Conservation (phyloP, 2,329 filamentous ascomycete genomes). For the Nothomitra cinnamomea region DNA sequence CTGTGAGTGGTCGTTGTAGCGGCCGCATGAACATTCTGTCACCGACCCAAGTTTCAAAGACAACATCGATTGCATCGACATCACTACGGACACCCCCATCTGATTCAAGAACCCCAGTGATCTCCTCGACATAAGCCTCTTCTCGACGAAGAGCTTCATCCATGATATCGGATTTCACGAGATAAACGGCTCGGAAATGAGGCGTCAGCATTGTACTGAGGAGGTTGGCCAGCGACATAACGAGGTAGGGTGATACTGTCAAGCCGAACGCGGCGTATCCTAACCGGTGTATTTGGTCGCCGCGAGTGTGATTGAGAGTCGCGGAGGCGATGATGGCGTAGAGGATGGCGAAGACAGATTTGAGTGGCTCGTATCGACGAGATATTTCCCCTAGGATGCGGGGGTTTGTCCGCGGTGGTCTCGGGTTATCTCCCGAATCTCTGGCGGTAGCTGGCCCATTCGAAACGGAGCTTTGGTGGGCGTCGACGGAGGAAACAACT, state of each 20-base stretch:
- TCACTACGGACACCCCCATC: not conserved
- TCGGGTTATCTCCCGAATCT: not conserved
- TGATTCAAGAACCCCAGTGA: not conserved
- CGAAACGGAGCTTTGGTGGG: not conserved
- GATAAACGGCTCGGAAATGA: slow-evolving; percentile 17
- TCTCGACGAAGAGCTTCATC: slow-evolving; percentile 16
- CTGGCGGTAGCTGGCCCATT: not conserved
- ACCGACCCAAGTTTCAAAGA: not conserved
- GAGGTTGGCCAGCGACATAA: slow-evolving; percentile 23
- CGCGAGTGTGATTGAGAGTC: slow-evolving; percentile 17
- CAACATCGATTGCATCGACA: not conserved
- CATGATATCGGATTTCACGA: slow-evolving; percentile 17
- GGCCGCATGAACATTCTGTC: no score
- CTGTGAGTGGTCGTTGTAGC: no score
- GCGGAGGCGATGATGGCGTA: slow-evolving; percentile 9
- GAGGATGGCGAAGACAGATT: not conserved
- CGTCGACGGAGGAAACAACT: not conserved
- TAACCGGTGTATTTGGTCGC: slow-evolving; percentile 17
- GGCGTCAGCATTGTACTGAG: slow-evolving; percentile 14
- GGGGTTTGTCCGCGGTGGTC: not conserved
- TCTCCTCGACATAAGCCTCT: slow-evolving; percentile 13
- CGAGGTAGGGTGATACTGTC: slow-evolving; percentile 20
- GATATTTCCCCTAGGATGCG: not conserved
- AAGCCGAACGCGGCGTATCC: slow-evolving; percentile 22
- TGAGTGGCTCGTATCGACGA: not conserved